Percentiles rank a stretch among this genome's conserved stretches.
Evolutionary conservation across 768 basidiomycete species (phyloP).

Genomic region (Xanthoconium purpureum): DNA sequence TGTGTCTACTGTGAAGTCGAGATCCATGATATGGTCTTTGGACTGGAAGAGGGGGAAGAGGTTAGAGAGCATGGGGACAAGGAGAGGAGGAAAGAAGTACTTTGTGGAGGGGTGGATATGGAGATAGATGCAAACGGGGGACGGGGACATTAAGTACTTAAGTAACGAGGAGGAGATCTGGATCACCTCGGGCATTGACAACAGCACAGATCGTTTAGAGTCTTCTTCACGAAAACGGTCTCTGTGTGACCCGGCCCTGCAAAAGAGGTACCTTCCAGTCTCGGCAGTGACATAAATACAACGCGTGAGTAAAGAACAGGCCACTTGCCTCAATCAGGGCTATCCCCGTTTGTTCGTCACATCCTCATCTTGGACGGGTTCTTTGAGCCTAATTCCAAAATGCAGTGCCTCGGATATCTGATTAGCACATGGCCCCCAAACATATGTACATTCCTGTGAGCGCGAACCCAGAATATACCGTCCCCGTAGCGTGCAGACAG

Average conservation of each 20-base stretch:
- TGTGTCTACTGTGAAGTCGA: constrained; percentile 69
- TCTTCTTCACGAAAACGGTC: constrained; percentile 35
- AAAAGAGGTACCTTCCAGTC: constrained; percentile 32
- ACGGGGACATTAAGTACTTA: constrained; percentile 61
- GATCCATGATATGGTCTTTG: constrained; percentile 76
- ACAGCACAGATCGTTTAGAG: constrained; percentile 27
- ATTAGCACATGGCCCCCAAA: constrained; percentile 28
- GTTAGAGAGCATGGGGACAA: constrained; percentile 50
- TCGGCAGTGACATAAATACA: constrained; percentile 36
- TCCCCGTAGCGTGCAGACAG: background rate
- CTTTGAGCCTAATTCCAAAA: constrained; percentile 34
- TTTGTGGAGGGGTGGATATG: constrained; percentile 51
- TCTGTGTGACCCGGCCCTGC: constrained; percentile 34
- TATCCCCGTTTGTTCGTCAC: constrained; percentile 20
- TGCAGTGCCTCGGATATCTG: constrained; percentile 39
- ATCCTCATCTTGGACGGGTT: constrained; percentile 17
- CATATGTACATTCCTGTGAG: constrained; percentile 20
- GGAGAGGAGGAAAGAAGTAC: constrained; percentile 35
- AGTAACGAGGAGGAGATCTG: constrained; percentile 38
- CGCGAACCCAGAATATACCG: constrained; percentile 21
- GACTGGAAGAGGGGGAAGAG: constrained; percentile 55
- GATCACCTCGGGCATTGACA: constrained; percentile 44
- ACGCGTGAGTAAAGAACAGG: constrained; percentile 32
- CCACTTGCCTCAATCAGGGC: constrained; percentile 26
- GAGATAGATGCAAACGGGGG: constrained; percentile 35